These are phyloP conservation scores for Hemisphaericaspora subhashii DNA, from an alignment of 1,139 yeast genomes.

Conservation along the genomic window DNA sequence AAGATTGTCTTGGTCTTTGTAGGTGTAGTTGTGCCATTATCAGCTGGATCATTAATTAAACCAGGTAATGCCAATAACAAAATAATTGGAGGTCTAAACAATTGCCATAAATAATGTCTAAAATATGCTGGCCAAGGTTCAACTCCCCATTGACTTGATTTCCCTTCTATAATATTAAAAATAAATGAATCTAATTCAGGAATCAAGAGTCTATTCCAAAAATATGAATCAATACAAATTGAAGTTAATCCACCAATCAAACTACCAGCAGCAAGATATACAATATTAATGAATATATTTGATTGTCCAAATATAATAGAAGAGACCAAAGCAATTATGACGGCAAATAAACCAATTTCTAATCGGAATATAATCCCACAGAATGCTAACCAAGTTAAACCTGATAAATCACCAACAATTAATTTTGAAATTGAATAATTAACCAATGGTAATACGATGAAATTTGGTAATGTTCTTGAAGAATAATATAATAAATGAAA, in stretches of 20 bases:
- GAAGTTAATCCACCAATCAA: constrained; percentile 53
- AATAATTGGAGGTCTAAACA: constrained; percentile 66
- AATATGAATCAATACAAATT: constrained; percentile 63
- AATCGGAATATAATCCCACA: constrained; percentile 69
- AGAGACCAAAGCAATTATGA: constrained; percentile 45
- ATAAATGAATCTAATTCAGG: constrained; percentile 78
- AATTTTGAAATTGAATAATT: constrained; percentile 54
- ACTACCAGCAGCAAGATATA: constrained; percentile 52
- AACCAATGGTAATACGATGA: constrained; percentile 77
- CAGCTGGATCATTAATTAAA: constrained; percentile 38
- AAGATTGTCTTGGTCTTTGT: constrained; percentile 29
- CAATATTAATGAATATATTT: constrained; percentile 32
- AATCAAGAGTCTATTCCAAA: constrained; percentile 60
- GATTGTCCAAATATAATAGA: constrained; percentile 45
- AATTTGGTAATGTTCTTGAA: constrained; percentile 83
- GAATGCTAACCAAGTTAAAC: constrained; percentile 60
- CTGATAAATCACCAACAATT: constrained; percentile 51
- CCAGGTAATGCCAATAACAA: constrained; percentile 50
- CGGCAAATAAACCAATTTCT: constrained; percentile 66
- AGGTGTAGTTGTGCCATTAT: constrained; percentile 18
- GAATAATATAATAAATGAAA: constrained; percentile 80
- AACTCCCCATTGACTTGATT: constrained; percentile 78
- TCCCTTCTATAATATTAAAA: constrained; percentile 73
- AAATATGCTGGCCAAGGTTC: constrained; percentile 76
- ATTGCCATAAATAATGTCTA: constrained; percentile 39